These are phyloP conservation scores for Sisymbrium irio DNA, from an alignment of 345 rosid genomes.

Conservation along the genomic window DNA sequence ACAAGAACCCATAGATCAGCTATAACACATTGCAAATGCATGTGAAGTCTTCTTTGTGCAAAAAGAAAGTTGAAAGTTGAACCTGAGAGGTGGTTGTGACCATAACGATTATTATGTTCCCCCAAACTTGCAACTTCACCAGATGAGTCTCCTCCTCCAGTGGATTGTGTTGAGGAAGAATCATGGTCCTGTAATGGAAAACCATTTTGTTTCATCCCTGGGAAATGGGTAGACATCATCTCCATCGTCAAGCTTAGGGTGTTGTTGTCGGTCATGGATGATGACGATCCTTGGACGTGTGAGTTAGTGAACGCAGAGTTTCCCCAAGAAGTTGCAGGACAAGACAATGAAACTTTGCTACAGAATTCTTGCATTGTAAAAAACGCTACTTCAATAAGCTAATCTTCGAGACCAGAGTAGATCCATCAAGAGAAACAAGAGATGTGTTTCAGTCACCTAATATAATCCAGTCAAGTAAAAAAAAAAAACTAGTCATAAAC, in stretches of 20 bases:
- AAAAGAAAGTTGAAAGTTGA: not conserved
- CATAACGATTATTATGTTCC: slow-evolving; percentile 30
- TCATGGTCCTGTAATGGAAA: slow-evolving; percentile 48
- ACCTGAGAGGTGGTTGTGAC: slow-evolving; percentile 24
- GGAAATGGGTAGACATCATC: slow-evolving; percentile 28
- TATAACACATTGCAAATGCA: not conserved
- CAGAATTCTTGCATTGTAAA: slow-evolving; percentile 28
- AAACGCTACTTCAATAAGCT: not conserved
- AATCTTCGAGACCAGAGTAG: slow-evolving; percentile 1
- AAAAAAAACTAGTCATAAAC: not conserved
- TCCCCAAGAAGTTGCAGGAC: slow-evolving; percentile 14
- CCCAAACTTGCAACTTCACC: slow-evolving; percentile 47
- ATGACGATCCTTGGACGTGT: slow-evolving; percentile 19
- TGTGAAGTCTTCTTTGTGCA: not conserved
- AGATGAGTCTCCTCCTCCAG: slow-evolving; percentile 46
- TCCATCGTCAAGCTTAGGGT: slow-evolving; percentile 15
- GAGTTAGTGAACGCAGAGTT: slow-evolving; percentile 19
- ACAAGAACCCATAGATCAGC: slow-evolving; percentile 2
- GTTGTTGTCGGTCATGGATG: slow-evolving; percentile 13
- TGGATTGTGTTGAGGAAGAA: slow-evolving; percentile 62
- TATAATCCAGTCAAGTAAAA: not conserved
- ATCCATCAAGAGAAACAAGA: not conserved
- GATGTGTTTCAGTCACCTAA: not conserved
- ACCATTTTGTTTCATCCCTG: slow-evolving; percentile 38
- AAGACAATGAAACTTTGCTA: not conserved